Conservation (phyloP, 371 early-diverging fungal species). For the Capillidium rhysosporum region DNA sequence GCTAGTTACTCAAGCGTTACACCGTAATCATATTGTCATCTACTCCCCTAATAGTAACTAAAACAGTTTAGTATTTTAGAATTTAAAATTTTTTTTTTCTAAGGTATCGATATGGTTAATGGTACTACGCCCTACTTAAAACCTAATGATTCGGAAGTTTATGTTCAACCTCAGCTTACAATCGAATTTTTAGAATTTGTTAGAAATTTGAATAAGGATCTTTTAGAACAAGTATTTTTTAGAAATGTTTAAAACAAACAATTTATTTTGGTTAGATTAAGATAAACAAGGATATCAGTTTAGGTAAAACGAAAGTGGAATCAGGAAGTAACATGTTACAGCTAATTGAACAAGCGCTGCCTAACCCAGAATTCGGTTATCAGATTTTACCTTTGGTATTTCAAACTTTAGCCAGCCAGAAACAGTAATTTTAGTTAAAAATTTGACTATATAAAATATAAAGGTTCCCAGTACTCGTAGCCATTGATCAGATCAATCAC, state of each 20-base stretch:
- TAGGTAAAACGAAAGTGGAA: no score
- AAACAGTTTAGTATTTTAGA: neutral
- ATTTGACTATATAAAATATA: neutral
- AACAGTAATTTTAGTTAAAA: no score
- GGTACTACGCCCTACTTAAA: neutral
- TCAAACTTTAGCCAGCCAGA: no score
- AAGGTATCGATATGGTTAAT: neutral
- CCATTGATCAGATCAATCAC: conserved; percentile 3
- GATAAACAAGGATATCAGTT: no score
- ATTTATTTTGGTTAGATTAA: neutral
- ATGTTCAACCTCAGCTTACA: neutral
- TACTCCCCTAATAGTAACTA: conserved; percentile 2
- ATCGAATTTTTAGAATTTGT: neutral
- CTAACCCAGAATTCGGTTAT: no score
- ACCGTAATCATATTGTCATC: neutral
- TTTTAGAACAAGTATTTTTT: neutral
- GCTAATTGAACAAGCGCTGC: no score
- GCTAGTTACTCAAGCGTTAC: neutral
- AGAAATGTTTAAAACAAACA: neutral
- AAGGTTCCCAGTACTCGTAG: conserved; percentile 1
- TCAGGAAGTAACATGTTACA: no score
- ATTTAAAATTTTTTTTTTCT: neutral
- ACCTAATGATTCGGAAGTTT: neutral
- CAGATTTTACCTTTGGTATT: no score
- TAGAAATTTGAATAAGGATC: neutral